Evolutionary conservation across 192 early-diverging fungal species (phyloP).

Genomic region (Radiomyces spectabilis): DNA sequence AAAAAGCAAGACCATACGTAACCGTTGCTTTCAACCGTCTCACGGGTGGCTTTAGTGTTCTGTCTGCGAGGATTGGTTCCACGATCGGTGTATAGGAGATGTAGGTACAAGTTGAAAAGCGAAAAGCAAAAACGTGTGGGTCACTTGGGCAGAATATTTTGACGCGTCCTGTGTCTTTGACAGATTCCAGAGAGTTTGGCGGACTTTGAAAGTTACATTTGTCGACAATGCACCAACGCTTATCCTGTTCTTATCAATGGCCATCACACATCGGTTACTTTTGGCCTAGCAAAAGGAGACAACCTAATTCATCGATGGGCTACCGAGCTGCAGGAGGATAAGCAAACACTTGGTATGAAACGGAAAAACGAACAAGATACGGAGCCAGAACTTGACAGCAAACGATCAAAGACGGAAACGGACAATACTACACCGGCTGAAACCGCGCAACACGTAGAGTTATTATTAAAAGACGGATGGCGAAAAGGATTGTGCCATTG

Average conservation of each 20-base stretch:
- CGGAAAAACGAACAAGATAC: conserved; percentile 21
- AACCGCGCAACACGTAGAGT: conserved; percentile 32
- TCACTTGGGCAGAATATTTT: too few relatives aligned
- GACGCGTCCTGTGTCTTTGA: not conserved
- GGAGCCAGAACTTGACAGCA: not conserved
- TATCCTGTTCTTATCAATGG: conserved; percentile 38
- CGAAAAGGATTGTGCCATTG: conserved; percentile 68
- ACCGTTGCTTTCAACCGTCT: not conserved
- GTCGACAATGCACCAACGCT: conserved; percentile 48
- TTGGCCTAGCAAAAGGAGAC: conserved; percentile 2
- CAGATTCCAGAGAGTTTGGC: conserved; percentile 43
- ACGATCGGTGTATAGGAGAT: conserved; percentile 61
- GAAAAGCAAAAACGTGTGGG: not conserved
- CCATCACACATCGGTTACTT: not conserved
- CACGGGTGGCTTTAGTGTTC: conserved; percentile 66
- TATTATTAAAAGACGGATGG: conserved; percentile 72
- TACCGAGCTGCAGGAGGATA: conserved; percentile 2
- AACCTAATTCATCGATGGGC: conserved; percentile 28
- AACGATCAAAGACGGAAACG: not conserved
- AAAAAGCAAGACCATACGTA: not conserved
- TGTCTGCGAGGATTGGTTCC: conserved; percentile 84
- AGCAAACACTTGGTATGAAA: conserved; percentile 7
- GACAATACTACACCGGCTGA: not conserved
- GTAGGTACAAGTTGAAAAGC: conserved; percentile 26
- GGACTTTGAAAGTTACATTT: conserved; percentile 61